Percentiles rank a stretch among this genome's conserved stretches.
Conservation (phyloP, 2,329 filamentous ascomycete genomes). For the Aspergillus sclerotialis region DNA sequence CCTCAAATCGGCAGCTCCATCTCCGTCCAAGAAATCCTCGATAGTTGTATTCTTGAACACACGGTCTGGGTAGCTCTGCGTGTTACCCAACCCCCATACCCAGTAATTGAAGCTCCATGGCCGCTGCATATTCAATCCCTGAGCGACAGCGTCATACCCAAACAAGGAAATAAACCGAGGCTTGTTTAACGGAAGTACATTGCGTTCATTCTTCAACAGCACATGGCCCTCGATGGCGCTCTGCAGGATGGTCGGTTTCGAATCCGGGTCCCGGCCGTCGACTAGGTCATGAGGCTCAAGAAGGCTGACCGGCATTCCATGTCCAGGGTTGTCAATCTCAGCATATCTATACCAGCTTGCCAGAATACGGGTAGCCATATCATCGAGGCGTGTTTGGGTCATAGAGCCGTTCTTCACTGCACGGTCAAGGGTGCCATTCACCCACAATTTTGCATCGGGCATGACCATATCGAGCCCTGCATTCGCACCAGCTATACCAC, state of each 20-base stretch:
- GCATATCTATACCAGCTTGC: neutral
- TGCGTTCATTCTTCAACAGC: constrained; percentile 45
- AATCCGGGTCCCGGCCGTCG: constrained; percentile 44
- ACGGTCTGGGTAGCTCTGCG: too few species aligned
- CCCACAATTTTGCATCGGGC: constrained; percentile 48
- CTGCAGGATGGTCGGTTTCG: constrained; percentile 32
- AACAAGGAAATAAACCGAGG: constrained; percentile 44
- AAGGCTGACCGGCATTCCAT: constrained; percentile 26
- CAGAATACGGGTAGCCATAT: constrained; percentile 49
- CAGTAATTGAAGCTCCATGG: constrained; percentile 3
- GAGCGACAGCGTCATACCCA: constrained; percentile 49
- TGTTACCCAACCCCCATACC: too few species aligned
- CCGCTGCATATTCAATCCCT: too few species aligned
- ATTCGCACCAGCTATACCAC: constrained; percentile 58
- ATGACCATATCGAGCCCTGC: constrained; percentile 78
- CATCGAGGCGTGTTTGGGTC: constrained; percentile 47
- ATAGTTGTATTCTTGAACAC: constrained; percentile 14
- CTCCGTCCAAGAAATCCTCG: neutral
- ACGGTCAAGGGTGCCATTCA: constrained; percentile 38
- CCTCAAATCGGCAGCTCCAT: neutral
- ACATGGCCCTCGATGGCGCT: constrained; percentile 54
- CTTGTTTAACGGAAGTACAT: constrained; percentile 40
- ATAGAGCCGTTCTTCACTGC: constrained; percentile 57
- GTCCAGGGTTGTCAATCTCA: constrained; percentile 26
- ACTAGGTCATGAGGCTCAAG: constrained; percentile 41